phyloP scores from a whole-genome alignment of 2,329 filamentous ascomycete genomes.

The Venturia asperata region DNA sequence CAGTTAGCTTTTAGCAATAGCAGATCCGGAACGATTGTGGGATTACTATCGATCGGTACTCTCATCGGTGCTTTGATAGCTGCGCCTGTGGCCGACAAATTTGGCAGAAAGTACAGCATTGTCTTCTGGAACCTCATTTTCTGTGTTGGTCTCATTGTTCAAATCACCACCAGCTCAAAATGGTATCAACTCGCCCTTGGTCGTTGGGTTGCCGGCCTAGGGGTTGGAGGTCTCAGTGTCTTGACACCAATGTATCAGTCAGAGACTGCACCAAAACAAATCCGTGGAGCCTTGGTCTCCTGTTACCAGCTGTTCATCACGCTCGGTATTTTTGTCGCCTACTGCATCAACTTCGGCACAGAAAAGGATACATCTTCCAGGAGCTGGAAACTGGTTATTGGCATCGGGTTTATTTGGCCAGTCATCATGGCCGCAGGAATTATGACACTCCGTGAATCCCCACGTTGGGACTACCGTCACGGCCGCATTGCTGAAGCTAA shows the following conservation, averaged over 20 bases:
- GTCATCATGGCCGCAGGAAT: slow-evolving; percentile 49
- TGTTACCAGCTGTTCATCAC: slow-evolving; percentile 65
- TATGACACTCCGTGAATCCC: slow-evolving; percentile 49
- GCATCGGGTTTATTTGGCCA: slow-evolving; percentile 51
- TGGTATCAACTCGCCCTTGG: slow-evolving; percentile 46
- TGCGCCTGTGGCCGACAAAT: slow-evolving; percentile 48
- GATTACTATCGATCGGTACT: slow-evolving; percentile 32
- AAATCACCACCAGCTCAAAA: slow-evolving; percentile 34
- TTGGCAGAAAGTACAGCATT: slow-evolving; percentile 42
- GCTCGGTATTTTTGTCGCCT: slow-evolving; percentile 53
- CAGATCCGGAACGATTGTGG: slow-evolving; percentile 35
- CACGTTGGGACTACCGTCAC: slow-evolving; percentile 52
- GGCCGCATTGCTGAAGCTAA: slow-evolving; percentile 46
- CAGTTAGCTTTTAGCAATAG: slow-evolving; percentile 25
- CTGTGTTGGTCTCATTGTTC: slow-evolving; percentile 38
- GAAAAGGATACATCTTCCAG: slow-evolving; percentile 40
- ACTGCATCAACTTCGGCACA: slow-evolving; percentile 54
- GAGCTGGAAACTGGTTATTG: slow-evolving; percentile 59
- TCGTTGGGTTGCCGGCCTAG: slow-evolving; percentile 37
- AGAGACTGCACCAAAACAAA: slow-evolving; percentile 57
- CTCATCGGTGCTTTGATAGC: slow-evolving; percentile 37
- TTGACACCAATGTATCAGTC: slow-evolving; percentile 55
- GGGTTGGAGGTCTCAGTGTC: slow-evolving; percentile 43
- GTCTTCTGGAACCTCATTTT: slow-evolving; percentile 41
- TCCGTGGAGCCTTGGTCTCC: slow-evolving; percentile 55